Percentiles rank a stretch among this genome's conserved stretches.
Conservation (phyloP, 345 rosid genomes). For the Citrus inodora region DNA sequence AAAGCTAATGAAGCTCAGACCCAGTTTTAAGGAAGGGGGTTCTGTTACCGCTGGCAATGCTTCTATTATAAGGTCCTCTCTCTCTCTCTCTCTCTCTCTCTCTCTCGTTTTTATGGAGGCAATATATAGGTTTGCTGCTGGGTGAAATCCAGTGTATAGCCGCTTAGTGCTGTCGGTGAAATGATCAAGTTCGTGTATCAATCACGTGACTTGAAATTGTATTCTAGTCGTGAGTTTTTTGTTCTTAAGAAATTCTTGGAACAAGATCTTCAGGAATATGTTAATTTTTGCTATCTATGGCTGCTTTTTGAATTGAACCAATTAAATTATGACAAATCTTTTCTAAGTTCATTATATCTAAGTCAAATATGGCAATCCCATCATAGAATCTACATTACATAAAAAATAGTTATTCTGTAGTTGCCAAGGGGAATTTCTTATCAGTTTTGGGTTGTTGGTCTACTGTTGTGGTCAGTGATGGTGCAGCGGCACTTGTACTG, state of each 20-base stretch:
- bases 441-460: slow-evolving; percentile 8
- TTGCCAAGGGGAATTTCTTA: not conserved
- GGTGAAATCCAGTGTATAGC: not conserved
- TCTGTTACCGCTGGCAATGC: slow-evolving; percentile 98
- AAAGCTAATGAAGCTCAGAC: slow-evolving; percentile 78
- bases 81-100: slow-evolving; percentile 6
- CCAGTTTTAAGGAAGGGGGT: slow-evolving; percentile 92
- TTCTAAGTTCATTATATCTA: not conserved
- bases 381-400: not conserved
- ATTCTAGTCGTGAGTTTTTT: not conserved
- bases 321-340: not conserved
- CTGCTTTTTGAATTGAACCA: not conserved
- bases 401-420: not conserved
- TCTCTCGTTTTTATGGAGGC: not conserved
- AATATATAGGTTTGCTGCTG: not conserved
- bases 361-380: not conserved
- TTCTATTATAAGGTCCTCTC: slow-evolving; percentile 77
- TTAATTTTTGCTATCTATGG: not conserved
- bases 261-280: not conserved
- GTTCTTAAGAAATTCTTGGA: slow-evolving; percentile 3
- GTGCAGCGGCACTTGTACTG: slow-evolving; percentile 93
- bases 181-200: not conserved
- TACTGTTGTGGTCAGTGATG: slow-evolving; percentile 54
- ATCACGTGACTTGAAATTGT: not conserved
- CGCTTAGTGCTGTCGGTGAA: not conserved